Evolutionary conservation across 208 protist species (phyloP).

Genomic region (Herpetomonas muscarum): DNA sequence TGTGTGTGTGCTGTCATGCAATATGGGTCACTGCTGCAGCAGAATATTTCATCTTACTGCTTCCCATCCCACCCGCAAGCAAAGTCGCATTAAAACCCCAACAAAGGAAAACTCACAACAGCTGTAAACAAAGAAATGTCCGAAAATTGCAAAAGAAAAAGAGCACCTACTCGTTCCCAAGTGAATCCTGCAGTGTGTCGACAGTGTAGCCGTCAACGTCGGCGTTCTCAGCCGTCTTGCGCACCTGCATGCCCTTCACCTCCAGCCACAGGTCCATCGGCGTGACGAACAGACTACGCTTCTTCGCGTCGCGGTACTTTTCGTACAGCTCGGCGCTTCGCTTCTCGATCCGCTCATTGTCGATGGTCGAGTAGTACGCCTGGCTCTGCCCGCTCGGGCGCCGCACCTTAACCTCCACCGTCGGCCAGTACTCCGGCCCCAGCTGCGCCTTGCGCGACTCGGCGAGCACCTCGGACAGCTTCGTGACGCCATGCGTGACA

Average conservation of each 20-base stretch:
- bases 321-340: conserved; percentile 72
- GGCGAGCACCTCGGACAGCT: conserved; percentile 78
- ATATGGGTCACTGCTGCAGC: too few species aligned
- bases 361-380: conserved; percentile 81
- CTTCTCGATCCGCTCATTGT: conserved; percentile 81
- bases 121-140: conserved; percentile 4
- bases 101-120: neutral
- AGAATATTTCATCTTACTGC: too few species aligned
- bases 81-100: neutral
- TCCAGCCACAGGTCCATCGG: conserved; percentile 88
- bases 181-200: conserved; percentile 43
- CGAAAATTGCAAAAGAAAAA: conserved; percentile 2
- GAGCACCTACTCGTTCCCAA: conserved; percentile 25
- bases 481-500: conserved; percentile 67
- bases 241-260: conserved; percentile 74
- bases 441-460: conserved; percentile 87
- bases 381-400: conserved; percentile 81
- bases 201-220: conserved; percentile 80
- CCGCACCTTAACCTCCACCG: conserved; percentile 89
- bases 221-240: conserved; percentile 46
- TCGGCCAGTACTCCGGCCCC: conserved; percentile 84
- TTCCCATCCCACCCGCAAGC: too few species aligned
- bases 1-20: too few species aligned
- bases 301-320: conserved; percentile 85
- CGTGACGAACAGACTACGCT: conserved; percentile 84